Evolutionary conservation across 495 filamentous ascomycete genomes (phyloP), one percentile per base, ranked within the genome.

Genomic region (Evansstolkia leycettana): DNA sequence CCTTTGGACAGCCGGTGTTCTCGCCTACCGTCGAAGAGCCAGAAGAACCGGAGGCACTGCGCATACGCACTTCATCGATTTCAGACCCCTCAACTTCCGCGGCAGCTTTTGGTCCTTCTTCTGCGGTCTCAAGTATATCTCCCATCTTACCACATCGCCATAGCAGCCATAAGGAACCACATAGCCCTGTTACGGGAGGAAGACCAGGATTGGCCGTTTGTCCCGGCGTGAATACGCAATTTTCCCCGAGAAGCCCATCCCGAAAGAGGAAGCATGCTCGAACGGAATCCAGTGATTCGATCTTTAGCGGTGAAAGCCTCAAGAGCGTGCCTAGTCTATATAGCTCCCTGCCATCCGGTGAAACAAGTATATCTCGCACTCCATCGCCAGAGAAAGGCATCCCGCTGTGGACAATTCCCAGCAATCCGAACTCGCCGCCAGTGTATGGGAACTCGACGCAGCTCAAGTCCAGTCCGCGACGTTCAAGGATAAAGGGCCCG

Each of bases 11-110:
- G 10, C 37, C 53, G 10, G 32, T 45, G 3, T 65, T 60, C 38
- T 55, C 59, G 14, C 57, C 60, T 5, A 65, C 49, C 17, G 48
- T 52, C 3, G 58, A 65, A 45, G 61, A 60, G 28, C 45, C 40
- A 14, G 47, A 62, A 20, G 63, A 64, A 30, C 38, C 45, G 0
- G 59, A 64, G 27, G 57, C 58, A 12, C 18, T 53, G 2, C 54
- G 57, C 19, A 45, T 25, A 3, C 45, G 32, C 7, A 10, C 32
- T 5, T 43, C 42, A 11, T 29, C 39, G 26, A 26, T 46, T 25
- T 43, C 43, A 17, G 37, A 39, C 12, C 19, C 42, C 3, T 37
- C 43, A 24, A 39, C 53, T 1, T 31, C 44, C 12, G 16, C 42
- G 4, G 35, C 43, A 24, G 38, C 53, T 1, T 31, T 42, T 13